Evolutionary conservation across 495 filamentous ascomycete genomes (phyloP).

Genomic region (Endocarpon pusillum): DNA sequence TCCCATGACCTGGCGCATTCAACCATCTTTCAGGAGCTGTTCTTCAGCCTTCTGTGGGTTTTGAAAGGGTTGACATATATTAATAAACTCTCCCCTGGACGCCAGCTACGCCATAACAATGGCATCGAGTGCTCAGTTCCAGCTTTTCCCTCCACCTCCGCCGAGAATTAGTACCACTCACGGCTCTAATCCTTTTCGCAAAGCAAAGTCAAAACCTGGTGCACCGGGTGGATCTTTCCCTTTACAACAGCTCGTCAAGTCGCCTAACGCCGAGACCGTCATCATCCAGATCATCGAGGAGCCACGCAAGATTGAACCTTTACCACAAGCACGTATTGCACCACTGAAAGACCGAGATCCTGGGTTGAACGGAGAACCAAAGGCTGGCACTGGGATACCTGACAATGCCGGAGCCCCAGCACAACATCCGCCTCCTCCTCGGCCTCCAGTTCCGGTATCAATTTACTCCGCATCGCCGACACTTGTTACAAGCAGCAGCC

Average conservation of each 20-base stretch:
- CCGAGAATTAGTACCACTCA: constrained; percentile 19
- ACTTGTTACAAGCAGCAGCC: constrained; percentile 11
- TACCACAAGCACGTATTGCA: constrained; percentile 10
- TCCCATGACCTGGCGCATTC: no score
- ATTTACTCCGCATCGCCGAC: constrained; percentile 8
- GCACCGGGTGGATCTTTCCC: constrained; percentile 17
- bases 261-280: constrained; percentile 21
- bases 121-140: constrained; percentile 25
- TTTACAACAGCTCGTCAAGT: constrained; percentile 19
- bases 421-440: constrained; percentile 27
- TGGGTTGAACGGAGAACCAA: constrained; percentile 9
- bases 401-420: constrained; percentile 28
- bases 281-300: constrained; percentile 25
- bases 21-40: no score
- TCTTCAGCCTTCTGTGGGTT: no score
- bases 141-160: constrained; percentile 36
- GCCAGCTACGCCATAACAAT: no score
- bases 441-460: constrained; percentile 25
- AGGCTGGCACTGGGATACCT: constrained; percentile 16
- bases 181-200: constrained; percentile 25
- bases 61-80: no score
- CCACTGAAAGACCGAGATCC: constrained; percentile 10
- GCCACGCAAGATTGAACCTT: constrained; percentile 16
- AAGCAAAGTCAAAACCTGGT: constrained; percentile 13
- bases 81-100: no score